Conservation (phyloP, 768 basidiomycete genomes). For the Phlegmacium glaucopus region DNA sequence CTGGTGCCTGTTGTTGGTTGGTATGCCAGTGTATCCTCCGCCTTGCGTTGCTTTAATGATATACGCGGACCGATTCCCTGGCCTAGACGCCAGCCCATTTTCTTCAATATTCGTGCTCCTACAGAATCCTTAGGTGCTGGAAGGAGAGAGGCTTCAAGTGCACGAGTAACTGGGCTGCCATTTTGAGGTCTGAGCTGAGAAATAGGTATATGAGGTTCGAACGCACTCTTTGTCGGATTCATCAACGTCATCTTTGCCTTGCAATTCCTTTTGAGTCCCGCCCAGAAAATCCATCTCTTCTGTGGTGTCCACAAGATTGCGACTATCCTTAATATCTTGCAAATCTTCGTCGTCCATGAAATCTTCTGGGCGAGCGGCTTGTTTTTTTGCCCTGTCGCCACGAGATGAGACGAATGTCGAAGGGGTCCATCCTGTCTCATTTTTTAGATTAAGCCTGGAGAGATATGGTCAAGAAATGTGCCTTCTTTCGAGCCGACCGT, state of each 20-base stretch:
- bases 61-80: conserved; percentile 93
- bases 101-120: conserved; percentile 83
- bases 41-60: conserved; percentile 67
- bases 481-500: conserved; percentile 96
- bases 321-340: conserved; percentile 71
- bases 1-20: conserved; percentile 27
- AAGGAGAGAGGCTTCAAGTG: conserved; percentile 63
- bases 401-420: conserved; percentile 91
- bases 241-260: conserved; percentile 27
- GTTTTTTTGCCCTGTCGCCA: conserved; percentile 63
- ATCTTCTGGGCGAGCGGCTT: conserved; percentile 72
- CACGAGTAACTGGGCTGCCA: conserved; percentile 57
- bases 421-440: conserved; percentile 82
- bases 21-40: conserved; percentile 60
- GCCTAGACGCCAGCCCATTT: conserved; percentile 94
- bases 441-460: neutral
- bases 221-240: conserved; percentile 58
- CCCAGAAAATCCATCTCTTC: conserved; percentile 72
- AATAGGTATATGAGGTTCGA: neutral
- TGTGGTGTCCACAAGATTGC: conserved; percentile 73
- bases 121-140: conserved; percentile 76
- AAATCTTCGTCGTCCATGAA: conserved; percentile 99
- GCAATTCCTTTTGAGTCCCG: conserved; percentile 48
- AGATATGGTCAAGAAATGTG: conserved; percentile 20
- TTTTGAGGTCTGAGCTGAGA: neutral